These are phyloP conservation scores for Fusarium torulosum DNA, from an alignment of 2,329 filamentous ascomycete genomes.

Conservation along the genomic window DNA sequence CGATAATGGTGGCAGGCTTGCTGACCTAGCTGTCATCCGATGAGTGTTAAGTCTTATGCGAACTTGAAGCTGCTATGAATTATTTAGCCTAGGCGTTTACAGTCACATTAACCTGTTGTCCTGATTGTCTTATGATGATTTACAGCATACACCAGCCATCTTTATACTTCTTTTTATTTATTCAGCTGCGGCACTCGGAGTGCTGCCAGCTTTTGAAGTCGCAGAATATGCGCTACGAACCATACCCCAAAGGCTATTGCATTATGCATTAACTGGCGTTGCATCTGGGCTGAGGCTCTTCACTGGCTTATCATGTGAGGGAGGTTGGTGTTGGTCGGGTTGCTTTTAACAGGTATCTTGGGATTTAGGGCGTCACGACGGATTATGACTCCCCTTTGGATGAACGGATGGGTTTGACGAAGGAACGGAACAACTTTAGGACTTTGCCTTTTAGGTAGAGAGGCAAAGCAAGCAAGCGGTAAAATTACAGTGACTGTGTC, in stretches of 20 bases:
- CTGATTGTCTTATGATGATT: not conserved
- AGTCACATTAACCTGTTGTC: not conserved
- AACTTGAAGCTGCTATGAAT: not conserved
- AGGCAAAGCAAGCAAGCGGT: conserved; percentile 24
- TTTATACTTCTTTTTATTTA: conserved; percentile 3
- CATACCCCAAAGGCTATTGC: conserved; percentile 42
- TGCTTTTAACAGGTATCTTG: conserved; percentile 40
- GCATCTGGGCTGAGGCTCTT: conserved; percentile 44
- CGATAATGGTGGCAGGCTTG: conserved; percentile 71
- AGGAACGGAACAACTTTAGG: conserved; percentile 13
- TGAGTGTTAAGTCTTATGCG: conserved; percentile 46
- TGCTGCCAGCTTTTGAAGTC: conserved; percentile 29
- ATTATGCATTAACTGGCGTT: conserved; percentile 51
- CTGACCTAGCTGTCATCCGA: conserved; percentile 87
- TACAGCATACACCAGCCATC: conserved; percentile 13
- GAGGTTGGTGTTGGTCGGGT: conserved; percentile 43
- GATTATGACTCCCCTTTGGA: conserved; percentile 34
- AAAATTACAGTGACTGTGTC: conserved; percentile 37
- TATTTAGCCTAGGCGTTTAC: not conserved
- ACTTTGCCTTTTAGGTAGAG: conserved; percentile 14
- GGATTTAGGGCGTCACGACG: conserved; percentile 25
- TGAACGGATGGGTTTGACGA: conserved; percentile 38
- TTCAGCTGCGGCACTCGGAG: conserved; percentile 12
- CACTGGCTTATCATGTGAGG: conserved; percentile 38
- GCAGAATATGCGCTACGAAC: conserved; percentile 43